A percentile compares a stretch with the other conserved stretches of the same genome.
These are phyloP conservation scores for Sporothrix pseudoabietina DNA, from an alignment of 2,329 filamentous ascomycete genomes.

Conservation along the genomic window DNA sequence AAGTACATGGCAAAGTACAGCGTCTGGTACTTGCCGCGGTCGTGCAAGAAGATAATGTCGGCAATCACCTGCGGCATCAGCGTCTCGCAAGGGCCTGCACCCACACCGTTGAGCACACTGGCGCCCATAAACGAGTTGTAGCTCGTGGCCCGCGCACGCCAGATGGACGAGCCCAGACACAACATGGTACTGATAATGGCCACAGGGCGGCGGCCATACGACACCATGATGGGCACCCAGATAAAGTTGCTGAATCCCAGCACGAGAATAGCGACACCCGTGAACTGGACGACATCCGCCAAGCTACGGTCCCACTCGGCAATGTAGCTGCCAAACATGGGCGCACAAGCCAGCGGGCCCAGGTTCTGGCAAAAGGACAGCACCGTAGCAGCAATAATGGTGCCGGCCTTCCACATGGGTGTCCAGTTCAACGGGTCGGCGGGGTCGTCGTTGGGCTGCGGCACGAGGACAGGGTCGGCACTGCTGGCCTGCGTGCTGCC, in stretches of 20 bases:
- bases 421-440: constrained; percentile 56
- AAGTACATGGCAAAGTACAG: constrained; percentile 64
- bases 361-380: constrained; percentile 49
- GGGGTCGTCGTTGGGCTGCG: constrained; percentile 50
- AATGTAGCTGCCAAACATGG: constrained; percentile 63
- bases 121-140: constrained; percentile 67
- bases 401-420: constrained; percentile 48
- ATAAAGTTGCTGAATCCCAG: constrained; percentile 56
- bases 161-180: constrained; percentile 50
- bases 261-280: constrained; percentile 51
- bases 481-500: neutral
- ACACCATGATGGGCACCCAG: constrained; percentile 52
- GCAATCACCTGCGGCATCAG: constrained; percentile 65
- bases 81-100: constrained; percentile 64
- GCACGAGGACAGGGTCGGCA: constrained; percentile 51
- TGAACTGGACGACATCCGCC: constrained; percentile 54
- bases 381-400: constrained; percentile 42
- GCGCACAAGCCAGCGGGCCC: constrained; percentile 45
- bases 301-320: constrained; percentile 56
- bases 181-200: constrained; percentile 50
- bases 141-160: constrained; percentile 57
- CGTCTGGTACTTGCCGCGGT: constrained; percentile 58
- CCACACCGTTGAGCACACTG: constrained; percentile 63
- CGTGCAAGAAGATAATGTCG: constrained; percentile 66
- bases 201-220: constrained; percentile 52